Percentiles rank a stretch among this genome's conserved stretches.
Evolutionary conservation across 306 rosid genomes (phyloP).

Genomic region (Ormosia semicastrata): DNA sequence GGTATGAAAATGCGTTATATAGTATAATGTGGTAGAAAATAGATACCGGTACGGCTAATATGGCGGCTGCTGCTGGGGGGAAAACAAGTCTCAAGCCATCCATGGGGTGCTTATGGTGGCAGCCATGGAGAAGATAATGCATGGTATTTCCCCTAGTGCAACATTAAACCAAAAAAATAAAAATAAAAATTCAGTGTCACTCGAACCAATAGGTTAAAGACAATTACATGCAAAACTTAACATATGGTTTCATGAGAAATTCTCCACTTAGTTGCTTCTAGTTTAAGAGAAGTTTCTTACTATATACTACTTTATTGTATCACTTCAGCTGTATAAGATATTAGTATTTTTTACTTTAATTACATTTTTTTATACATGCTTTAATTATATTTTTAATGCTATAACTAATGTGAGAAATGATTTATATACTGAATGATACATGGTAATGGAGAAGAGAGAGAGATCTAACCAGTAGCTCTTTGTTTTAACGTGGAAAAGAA

Average conservation of each 20-base stretch:
- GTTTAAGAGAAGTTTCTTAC: not conserved
- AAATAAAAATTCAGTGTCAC: not conserved
- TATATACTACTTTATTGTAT: no score
- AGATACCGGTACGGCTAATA: slow-evolving; percentile 58
- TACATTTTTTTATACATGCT: no score
- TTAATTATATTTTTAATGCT: no score
- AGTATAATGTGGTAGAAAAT: not conserved
- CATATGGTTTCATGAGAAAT: not conserved
- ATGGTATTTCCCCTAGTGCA: slow-evolving; percentile 77
- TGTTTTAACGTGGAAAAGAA: slow-evolving; percentile 81
- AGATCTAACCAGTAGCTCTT: slow-evolving; percentile 69
- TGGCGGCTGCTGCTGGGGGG: slow-evolving; percentile 79
- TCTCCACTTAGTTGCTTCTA: not conserved
- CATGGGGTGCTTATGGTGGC: slow-evolving; percentile 99
- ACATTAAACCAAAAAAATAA: not conserved
- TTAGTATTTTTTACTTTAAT: no score
- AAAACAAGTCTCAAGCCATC: slow-evolving; percentile 90
- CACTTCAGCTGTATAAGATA: not conserved
- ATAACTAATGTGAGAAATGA: no score
- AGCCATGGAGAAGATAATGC: slow-evolving; percentile 95
- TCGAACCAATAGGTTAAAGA: not conserved
- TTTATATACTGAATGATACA: no score
- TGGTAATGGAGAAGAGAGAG: not conserved
- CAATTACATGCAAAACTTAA: not conserved
- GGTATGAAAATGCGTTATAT: not conserved